Conservation (phyloP, 1,284 basidiomycete genomes). For the Ustilago hordei region DNA sequence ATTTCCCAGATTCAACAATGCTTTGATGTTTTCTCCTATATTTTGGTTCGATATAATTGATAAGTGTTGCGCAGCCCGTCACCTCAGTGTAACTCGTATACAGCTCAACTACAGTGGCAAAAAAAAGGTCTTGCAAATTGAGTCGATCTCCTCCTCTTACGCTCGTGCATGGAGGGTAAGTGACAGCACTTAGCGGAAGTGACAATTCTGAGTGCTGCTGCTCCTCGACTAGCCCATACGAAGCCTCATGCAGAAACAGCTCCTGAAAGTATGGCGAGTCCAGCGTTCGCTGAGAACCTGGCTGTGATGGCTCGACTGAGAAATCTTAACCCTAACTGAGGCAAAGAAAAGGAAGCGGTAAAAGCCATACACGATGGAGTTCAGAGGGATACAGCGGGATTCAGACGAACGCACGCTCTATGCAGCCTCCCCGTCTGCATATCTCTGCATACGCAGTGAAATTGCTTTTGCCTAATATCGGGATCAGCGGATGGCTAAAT, state of each 20-base stretch:
- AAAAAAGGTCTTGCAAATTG: no score
- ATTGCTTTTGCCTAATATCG: no score
- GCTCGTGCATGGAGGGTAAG: neutral
- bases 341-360: neutral
- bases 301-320: neutral
- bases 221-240: neutral
- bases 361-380: neutral
- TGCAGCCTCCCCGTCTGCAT: no score
- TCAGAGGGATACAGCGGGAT: no score
- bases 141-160: no score
- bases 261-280: neutral
- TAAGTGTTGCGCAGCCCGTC: neutral
- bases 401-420: no score
- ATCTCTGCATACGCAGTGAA: no score
- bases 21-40: neutral
- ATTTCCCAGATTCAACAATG: neutral
- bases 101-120: no score
- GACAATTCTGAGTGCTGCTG: neutral
- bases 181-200: neutral
- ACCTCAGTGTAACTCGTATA: no score
- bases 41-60: neutral
- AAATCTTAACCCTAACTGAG: neutral
- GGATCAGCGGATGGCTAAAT: no score
- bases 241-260: neutral
- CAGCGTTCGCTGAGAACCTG: neutral